Evolutionary conservation across 1,284 basidiomycete genomes (phyloP).

Genomic region (Salmacisia buchloeana): DNA sequence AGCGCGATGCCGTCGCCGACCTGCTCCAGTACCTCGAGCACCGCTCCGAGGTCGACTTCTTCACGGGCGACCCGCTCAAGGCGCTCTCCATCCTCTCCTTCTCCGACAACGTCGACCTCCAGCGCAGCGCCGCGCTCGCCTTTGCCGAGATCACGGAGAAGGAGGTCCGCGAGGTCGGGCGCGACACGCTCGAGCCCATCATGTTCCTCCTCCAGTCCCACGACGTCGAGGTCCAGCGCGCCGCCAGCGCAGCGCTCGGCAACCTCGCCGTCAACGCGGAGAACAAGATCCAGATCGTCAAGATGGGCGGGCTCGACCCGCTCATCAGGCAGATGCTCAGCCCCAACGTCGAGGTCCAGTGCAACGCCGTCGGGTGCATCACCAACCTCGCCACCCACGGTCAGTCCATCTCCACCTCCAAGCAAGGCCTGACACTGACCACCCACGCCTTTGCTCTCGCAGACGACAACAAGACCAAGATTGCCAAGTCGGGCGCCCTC

Average conservation of each 20-base stretch:
- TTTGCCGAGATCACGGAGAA: constrained; percentile 99
- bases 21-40: constrained; percentile 92
- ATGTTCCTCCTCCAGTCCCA: constrained; percentile 95
- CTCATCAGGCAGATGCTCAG: constrained; percentile 98
- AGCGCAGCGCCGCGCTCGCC: constrained; percentile 92
- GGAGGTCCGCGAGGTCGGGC: constrained; percentile 91
- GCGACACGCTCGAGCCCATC: constrained; percentile 97
- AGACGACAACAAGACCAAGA: constrained; percentile 99
- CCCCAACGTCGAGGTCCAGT: constrained; percentile 98
- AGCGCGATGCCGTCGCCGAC: constrained; percentile 96
- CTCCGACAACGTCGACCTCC: constrained; percentile 98
- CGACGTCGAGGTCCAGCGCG: constrained; percentile 97
- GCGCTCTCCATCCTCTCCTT: constrained; percentile 96
- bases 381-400: constrained; percentile 98
- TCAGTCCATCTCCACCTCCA: constrained; percentile 52
- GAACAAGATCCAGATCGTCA: constrained; percentile 98
- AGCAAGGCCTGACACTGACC: background rate
- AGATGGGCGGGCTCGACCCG: constrained; percentile 93
- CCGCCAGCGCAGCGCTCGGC: constrained; percentile 94
- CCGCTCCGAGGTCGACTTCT: constrained; percentile 50
- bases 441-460: background rate
- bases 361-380: constrained; percentile 99
- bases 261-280: constrained; percentile 98
- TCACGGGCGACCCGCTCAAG: constrained; percentile 66
- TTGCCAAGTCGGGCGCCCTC: constrained; percentile 95